A percentile compares a stretch with the other conserved stretches of the same genome.
These are phyloP conservation scores for Tympanopsis confertula DNA, from an alignment of 2,329 filamentous ascomycete genomes.

Conservation along the genomic window DNA sequence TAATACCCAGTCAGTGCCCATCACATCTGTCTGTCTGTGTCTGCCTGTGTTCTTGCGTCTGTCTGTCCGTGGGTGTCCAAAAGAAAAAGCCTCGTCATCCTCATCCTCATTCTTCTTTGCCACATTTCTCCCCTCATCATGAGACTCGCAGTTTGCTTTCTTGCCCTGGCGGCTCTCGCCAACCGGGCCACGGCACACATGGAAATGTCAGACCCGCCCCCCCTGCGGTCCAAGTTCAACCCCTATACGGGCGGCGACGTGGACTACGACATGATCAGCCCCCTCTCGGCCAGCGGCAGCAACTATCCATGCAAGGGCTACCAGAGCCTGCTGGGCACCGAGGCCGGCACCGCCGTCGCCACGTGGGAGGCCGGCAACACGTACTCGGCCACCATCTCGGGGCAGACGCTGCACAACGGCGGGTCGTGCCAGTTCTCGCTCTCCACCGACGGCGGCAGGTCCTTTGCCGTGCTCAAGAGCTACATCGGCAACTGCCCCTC, in stretches of 20 bases:
- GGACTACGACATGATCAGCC: constrained; percentile 43
- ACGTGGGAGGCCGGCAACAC: constrained; percentile 33
- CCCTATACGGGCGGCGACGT: constrained; percentile 25
- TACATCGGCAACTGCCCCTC: constrained; percentile 44
- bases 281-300: constrained; percentile 33
- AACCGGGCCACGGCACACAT: constrained; percentile 29
- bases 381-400: constrained; percentile 35
- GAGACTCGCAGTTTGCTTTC: no score
- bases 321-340: constrained; percentile 19
- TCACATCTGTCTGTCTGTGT: no score
- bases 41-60: no score
- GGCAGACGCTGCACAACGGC: constrained; percentile 33
- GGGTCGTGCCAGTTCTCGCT: constrained; percentile 45
- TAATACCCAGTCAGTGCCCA: no score
- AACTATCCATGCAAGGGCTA: constrained; percentile 50
- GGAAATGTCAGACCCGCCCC: constrained; percentile 41
- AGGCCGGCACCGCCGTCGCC: constrained; percentile 25
- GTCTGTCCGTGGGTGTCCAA: no score
- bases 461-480: constrained; percentile 43
- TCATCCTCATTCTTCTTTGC: no score
- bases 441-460: constrained; percentile 39
- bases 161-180: no score
- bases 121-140: no score
- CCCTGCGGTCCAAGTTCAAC: constrained; percentile 36
- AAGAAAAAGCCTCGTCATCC: no score